Evolutionary conservation across 2,329 filamentous ascomycete genomes (phyloP).

Genomic region (Sclerotinia nivalis): DNA sequence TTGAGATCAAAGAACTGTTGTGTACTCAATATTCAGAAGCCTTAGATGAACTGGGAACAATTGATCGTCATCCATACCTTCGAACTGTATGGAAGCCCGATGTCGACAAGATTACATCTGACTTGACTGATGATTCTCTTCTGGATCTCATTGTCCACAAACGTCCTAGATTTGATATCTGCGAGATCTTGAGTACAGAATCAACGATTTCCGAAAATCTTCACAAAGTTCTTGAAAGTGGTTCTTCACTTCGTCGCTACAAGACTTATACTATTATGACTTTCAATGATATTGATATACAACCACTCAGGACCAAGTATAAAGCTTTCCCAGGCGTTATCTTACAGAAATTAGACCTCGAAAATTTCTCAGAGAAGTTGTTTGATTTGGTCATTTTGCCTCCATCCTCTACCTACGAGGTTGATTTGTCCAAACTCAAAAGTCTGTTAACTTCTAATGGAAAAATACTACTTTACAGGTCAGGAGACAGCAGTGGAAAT

Average conservation of each 20-base stretch:
- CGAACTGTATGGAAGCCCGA: slow-evolving; percentile 20
- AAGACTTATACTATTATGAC: slow-evolving; percentile 7
- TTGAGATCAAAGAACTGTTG: neutral
- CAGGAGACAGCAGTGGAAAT: neutral
- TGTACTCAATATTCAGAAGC: slow-evolving; percentile 13
- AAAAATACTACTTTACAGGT: neutral
- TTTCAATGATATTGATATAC: neutral
- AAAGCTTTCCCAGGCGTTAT: neutral
- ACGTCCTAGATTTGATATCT: slow-evolving; percentile 6
- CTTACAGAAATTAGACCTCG: neutral
- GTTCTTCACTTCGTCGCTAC: slow-evolving; percentile 14
- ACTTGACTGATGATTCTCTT: slow-evolving; percentile 4
- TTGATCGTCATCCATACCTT: slow-evolving; percentile 19
- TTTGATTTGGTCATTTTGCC: slow-evolving; percentile 11
- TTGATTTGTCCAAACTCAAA: neutral
- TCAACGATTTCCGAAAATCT: slow-evolving; percentile 1
- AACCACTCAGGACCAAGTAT: neutral
- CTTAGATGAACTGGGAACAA: slow-evolving; percentile 5
- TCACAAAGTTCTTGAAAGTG: slow-evolving; percentile 10
- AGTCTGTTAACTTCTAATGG: neutral
- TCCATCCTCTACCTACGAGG: neutral
- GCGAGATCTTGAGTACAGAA: neutral
- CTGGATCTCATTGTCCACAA: slow-evolving; percentile 17
- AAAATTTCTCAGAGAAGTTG: neutral
- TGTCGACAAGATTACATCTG: neutral